Base-by-base conservation (phyloP, 805 yeast genomes). In the Monosporozyma yasuniensis region DNA sequence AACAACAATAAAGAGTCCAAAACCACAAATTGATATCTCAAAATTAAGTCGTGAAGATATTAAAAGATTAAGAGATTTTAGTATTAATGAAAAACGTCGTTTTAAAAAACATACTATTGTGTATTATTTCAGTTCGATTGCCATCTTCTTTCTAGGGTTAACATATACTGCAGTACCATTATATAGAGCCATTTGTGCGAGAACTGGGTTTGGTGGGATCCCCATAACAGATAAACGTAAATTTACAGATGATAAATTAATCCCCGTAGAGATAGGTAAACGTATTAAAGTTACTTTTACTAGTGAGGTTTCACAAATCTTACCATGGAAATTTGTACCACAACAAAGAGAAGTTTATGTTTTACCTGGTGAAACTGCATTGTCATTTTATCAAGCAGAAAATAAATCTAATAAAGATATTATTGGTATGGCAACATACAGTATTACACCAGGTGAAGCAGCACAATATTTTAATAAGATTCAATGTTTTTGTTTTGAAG, bases 401-500 rank as follows among this genome's bases (percentile, higher is more conserved):
- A 93, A 93, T 63, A 72, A 72, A 52, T 80, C 96, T 42, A 83
- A 83, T 52, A 86, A 86, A 59, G 98, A 93, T 64, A 87, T 93
- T 42, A 87, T 93, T 48, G 99, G 99, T 7, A 93, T 93, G 96
- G 99, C 99, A 2, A 93, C 99, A 0, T 93, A 93, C 66, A 84
- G 96, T 4, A 96, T 93, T 46, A 80, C 96, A 0, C 99, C 99
- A 0, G 97, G 93, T 57, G 91, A 87, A 59, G 96, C 93, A 6
- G 96, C 98, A 0, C 96, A 88, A 4, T 93, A 91, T 68, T 93
- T 93, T 72, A 88, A 88, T 72, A 93, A 93, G 69, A 93, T 93
- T 61, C 99, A 93, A 67, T 93, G 99, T 68, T 93, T 93, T 71
- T 93, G 99, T 64, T 93, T 93, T 63, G 99, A 93, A 71, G 99